A percentile compares a stretch with the other conserved stretches of the same genome.
These are phyloP conservation scores for Omphalotus olearius DNA, from an alignment of 1,284 basidiomycete genomes.

Conservation along the genomic window DNA sequence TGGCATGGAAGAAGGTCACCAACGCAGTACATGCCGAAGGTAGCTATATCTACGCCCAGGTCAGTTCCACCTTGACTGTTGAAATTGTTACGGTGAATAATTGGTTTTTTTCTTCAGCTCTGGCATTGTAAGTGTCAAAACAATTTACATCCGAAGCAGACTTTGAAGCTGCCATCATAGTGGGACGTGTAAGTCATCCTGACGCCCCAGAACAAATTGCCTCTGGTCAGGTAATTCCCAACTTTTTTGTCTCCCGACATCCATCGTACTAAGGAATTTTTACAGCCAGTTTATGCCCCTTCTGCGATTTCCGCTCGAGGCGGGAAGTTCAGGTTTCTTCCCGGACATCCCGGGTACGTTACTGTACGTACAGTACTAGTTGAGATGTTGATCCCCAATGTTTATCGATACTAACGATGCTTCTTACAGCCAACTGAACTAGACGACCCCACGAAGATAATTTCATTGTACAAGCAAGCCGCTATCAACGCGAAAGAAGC, in stretches of 20 bases:
- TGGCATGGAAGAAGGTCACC: constrained; percentile 34
- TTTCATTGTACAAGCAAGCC: constrained; percentile 44
- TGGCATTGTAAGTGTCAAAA: not conserved
- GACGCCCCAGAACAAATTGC: constrained; percentile 20
- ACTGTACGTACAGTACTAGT: constrained; percentile 29
- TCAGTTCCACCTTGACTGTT: constrained; percentile 3
- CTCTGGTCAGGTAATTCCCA: constrained; percentile 7
- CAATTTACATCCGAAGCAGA: not conserved
- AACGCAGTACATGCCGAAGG: constrained; percentile 33
- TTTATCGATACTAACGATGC: not conserved
- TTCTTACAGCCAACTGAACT: constrained; percentile 33
- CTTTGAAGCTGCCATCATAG: constrained; percentile 7
- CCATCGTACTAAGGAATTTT: not conserved
- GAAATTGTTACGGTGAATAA: not conserved
- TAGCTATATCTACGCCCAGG: constrained; percentile 31
- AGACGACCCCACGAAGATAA: constrained; percentile 36
- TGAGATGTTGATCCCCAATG: not conserved
- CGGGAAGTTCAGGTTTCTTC: constrained; percentile 34
- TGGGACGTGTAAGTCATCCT: constrained; percentile 18
- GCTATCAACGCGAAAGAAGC: constrained; percentile 54
- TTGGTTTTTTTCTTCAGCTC: not conserved
- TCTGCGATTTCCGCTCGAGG: constrained; percentile 34
- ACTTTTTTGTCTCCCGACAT: not conserved
- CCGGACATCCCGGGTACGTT: constrained; percentile 32
- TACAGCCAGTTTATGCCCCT: constrained; percentile 33